phyloP scores from a whole-genome alignment of 352 stramenopile species.

The Phytophthora ramorum region DNA sequence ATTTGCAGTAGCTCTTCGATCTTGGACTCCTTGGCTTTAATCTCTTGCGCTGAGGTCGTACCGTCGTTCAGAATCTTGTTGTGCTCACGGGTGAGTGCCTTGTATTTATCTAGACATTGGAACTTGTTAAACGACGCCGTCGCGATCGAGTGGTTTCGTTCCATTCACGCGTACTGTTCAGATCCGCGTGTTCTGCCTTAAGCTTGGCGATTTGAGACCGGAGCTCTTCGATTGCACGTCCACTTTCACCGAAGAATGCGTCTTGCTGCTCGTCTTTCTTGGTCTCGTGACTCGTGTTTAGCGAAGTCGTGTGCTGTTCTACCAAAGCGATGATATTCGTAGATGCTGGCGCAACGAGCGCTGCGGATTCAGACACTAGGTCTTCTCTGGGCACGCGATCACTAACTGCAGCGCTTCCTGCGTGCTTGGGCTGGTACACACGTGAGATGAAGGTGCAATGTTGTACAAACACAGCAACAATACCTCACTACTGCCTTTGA shows the following conservation, averaged over 20 bases:
- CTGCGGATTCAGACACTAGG: background rate
- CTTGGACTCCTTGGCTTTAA: constrained; percentile 40
- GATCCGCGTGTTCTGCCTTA: constrained; percentile 22
- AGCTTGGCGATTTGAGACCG: constrained; percentile 24
- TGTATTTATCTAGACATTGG: constrained; percentile 36
- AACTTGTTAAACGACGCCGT: background rate
- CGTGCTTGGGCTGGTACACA: constrained; percentile 25
- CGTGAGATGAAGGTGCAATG: constrained; percentile 20
- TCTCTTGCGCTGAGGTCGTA: constrained; percentile 16
- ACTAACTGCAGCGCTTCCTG: constrained; percentile 18
- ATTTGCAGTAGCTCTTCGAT: constrained; percentile 49
- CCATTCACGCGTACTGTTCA: constrained; percentile 23
- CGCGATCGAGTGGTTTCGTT: background rate
- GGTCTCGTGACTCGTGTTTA: background rate
- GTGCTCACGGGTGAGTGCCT: constrained; percentile 34
- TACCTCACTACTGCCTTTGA: constrained; percentile 30
- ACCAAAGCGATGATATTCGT: background rate
- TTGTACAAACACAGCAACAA: constrained; percentile 10
- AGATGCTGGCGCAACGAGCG: background rate
- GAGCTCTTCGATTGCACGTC: constrained; percentile 14
- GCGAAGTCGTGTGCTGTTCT: background rate
- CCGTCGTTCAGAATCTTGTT: constrained; percentile 4
- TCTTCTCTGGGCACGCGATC: background rate
- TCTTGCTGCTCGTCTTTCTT: constrained; percentile 4
- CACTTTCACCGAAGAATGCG: background rate